Percentiles rank a stretch among this genome's conserved stretches.
Conservation (phyloP, 768 basidiomycete species). For the Hericium alpestre region DNA sequence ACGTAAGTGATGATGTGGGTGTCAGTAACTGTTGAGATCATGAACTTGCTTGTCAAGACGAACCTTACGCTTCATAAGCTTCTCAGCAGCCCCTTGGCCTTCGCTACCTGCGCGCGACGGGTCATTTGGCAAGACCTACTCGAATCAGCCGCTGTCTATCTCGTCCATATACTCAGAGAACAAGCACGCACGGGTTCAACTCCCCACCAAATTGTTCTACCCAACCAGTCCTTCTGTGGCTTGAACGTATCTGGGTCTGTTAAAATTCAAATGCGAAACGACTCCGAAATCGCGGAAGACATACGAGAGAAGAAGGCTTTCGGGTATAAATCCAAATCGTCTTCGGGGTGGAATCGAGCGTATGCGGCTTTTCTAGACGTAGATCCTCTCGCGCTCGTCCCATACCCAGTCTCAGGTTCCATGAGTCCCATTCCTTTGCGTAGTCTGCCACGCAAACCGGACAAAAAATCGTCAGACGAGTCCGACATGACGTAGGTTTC, state of each 20-base stretch:
- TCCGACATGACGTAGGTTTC: no score
- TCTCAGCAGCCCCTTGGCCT: not conserved
- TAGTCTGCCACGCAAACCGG: no score
- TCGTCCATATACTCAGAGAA: no score
- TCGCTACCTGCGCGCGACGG: not conserved
- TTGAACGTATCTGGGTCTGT: not conserved
- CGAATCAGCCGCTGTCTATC: no score
- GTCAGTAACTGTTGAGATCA: not conserved
- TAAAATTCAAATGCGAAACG: not conserved
- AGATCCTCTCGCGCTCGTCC: no score
- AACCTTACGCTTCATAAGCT: not conserved
- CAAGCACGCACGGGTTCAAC: not conserved
- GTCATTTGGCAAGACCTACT: not conserved
- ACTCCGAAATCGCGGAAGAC: not conserved
- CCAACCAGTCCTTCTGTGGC: not conserved
- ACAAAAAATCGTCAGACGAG: no score
- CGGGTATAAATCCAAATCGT: not conserved
- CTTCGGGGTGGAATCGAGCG: not conserved
- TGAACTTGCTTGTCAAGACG: not conserved
- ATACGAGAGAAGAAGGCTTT: not conserved
- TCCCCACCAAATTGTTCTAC: not conserved
- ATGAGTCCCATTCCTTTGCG: no score
- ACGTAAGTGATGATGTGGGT: not conserved
- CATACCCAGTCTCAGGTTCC: no score
- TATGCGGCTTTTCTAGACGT: not conserved